Evolutionary conservation across 371 early-diverging fungal species (phyloP).

Genomic region (Mortierella sp.): DNA sequence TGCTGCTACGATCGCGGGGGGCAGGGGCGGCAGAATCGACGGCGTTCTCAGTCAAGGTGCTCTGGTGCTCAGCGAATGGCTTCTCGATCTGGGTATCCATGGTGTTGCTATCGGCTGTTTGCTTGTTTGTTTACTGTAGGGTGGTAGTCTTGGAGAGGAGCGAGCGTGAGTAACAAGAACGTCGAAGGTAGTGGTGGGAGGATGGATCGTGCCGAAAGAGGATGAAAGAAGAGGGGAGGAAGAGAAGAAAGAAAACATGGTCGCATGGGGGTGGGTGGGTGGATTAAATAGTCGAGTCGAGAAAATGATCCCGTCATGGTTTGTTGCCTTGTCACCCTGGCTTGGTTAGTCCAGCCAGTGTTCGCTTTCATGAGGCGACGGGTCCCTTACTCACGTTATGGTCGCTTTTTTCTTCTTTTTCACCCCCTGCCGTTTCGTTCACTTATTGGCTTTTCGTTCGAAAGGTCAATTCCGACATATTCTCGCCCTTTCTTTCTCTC

Average conservation of each 20-base stretch:
- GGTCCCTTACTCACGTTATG: not conserved
- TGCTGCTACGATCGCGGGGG: conserved; percentile 39
- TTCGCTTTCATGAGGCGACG: not conserved
- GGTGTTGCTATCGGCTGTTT: conserved; percentile 5
- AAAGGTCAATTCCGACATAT: not conserved
- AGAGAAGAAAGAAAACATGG: not conserved
- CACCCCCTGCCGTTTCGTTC: conserved; percentile 1
- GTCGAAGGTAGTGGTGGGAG: not conserved
- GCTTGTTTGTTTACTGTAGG: not conserved
- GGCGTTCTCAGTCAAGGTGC: conserved; percentile 26
- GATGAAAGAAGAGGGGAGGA: not conserved
- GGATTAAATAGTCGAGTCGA: not conserved
- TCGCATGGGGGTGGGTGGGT: not conserved
- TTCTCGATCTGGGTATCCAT: conserved; percentile 17
- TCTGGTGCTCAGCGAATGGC: conserved; percentile 28
- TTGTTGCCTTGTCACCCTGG: not conserved
- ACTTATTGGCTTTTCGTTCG: not conserved
- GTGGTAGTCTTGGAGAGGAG: not conserved
- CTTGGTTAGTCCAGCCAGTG: not conserved
- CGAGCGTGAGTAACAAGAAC: not conserved
- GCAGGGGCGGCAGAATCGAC: conserved; percentile 17
- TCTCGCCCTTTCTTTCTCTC: not conserved
- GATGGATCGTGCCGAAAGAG: not conserved
- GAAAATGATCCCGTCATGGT: not conserved
- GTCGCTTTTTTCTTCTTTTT: not conserved